Conservation (phyloP, 2,329 filamentous ascomycete species). For the Colletotrichum brevisporum region DNA sequence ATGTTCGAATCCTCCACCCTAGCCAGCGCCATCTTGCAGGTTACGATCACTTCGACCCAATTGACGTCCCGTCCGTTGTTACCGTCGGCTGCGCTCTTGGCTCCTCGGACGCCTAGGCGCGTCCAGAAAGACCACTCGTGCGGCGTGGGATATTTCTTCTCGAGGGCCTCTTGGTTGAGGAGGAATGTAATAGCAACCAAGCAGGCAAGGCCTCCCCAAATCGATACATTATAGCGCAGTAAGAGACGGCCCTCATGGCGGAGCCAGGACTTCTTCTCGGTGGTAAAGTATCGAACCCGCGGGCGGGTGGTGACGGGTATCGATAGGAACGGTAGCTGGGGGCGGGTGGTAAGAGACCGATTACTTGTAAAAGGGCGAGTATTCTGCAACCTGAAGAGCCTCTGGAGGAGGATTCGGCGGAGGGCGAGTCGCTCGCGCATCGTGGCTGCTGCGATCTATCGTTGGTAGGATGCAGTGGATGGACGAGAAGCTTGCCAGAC, state of each 20-base stretch:
- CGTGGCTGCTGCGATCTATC: constrained; percentile 23
- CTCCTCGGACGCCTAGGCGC: constrained; percentile 76
- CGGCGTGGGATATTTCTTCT: constrained; percentile 84
- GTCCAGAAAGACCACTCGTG: constrained; percentile 84
- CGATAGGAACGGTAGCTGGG: constrained; percentile 66
- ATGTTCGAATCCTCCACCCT: constrained; percentile 77
- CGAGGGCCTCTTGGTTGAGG: constrained; percentile 80
- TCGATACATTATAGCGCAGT: constrained; percentile 74
- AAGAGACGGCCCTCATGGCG: constrained; percentile 79
- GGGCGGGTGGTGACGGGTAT: constrained; percentile 63
- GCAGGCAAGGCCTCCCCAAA: constrained; percentile 75
- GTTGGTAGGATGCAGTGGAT: no score
- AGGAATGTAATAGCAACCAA: constrained; percentile 74
- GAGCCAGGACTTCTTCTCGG: constrained; percentile 79
- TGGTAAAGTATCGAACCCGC: constrained; percentile 82
- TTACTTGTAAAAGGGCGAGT: constrained; percentile 42
- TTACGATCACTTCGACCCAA: constrained; percentile 77
- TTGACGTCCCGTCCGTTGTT: constrained; percentile 69
- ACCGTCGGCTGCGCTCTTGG: constrained; percentile 70
- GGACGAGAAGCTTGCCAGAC: no score
- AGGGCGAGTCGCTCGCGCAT: constrained; percentile 58
- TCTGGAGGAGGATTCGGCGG: constrained; percentile 49
- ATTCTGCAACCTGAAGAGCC: constrained; percentile 37
- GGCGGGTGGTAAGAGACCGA: constrained; percentile 51
- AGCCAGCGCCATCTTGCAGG: constrained; percentile 71